Evolutionary conservation across 169 alveolate species (phyloP).

Genomic region (Plasmodium ovale): DNA sequence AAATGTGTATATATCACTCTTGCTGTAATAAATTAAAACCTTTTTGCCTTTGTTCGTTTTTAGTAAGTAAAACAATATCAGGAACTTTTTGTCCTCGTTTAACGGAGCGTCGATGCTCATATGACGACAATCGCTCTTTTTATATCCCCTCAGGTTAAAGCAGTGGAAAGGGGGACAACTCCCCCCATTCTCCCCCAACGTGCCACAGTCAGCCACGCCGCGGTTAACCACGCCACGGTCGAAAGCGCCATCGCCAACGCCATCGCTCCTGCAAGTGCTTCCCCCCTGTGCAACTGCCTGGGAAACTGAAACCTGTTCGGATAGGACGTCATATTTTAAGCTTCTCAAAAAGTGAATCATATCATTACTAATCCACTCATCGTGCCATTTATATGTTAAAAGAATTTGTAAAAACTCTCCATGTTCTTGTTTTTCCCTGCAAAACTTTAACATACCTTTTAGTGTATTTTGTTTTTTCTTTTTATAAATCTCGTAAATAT

Average conservation of each 20-base stretch:
- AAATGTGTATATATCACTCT: slow-evolving; percentile 54
- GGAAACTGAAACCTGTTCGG: background rate
- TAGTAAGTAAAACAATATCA: slow-evolving; percentile 41
- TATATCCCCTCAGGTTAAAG: slow-evolving; percentile 15
- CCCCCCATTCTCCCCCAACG: too few relatives aligned
- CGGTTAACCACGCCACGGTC: too few relatives aligned
- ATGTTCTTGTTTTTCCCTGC: slow-evolving; percentile 46
- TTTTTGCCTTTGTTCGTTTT: slow-evolving; percentile 30
- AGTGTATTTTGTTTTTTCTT: slow-evolving; percentile 19
- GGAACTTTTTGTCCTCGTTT: slow-evolving; percentile 67
- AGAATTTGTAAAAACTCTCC: slow-evolving; percentile 14
- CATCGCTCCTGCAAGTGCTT: background rate
- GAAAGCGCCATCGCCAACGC: too few relatives aligned
- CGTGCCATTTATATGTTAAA: slow-evolving; percentile 26
- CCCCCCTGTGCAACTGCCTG: background rate
- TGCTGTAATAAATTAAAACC: slow-evolving; percentile 54
- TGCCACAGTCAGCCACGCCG: too few relatives aligned
- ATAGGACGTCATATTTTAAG: slow-evolving; percentile 20
- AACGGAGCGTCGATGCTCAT: slow-evolving; percentile 54
- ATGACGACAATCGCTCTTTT: slow-evolving; percentile 20
- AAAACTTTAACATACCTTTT: slow-evolving; percentile 28
- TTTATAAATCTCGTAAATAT: slow-evolving; percentile 49
- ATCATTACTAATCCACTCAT: slow-evolving; percentile 55
- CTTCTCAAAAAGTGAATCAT: slow-evolving; percentile 23
- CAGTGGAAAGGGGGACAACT: slow-evolving; percentile 1